Conservation (phyloP, 345 rosid genomes). For the Eucalyptus tenuipes region DNA sequence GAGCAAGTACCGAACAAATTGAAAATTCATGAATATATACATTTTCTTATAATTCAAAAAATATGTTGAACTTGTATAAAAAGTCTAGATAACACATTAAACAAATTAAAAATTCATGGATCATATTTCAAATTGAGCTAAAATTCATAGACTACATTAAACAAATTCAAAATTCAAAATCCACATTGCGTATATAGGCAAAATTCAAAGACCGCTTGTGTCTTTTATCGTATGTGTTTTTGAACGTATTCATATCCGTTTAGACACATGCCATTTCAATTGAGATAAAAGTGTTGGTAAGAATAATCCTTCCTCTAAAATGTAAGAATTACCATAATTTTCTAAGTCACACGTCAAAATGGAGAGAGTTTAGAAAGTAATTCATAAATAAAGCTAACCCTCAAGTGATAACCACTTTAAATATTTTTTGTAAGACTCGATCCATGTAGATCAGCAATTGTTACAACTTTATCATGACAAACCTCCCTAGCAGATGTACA, state of each 20-base stretch:
- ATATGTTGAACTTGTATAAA: too few relatives aligned
- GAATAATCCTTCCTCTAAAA: too few relatives aligned
- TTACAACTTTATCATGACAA: not conserved
- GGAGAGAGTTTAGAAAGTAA: not conserved
- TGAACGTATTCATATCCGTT: not conserved
- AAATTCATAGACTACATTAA: too few relatives aligned
- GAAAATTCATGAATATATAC: too few relatives aligned
- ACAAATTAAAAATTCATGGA: too few relatives aligned
- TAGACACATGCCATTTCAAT: not conserved
- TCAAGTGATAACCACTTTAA: not conserved
- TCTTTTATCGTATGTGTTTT: too few relatives aligned
- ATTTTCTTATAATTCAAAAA: too few relatives aligned
- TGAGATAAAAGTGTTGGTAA: not conserved
- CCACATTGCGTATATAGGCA: rapidly evolving
- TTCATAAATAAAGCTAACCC: not conserved
- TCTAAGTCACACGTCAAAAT: not conserved
- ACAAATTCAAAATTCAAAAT: too few relatives aligned
- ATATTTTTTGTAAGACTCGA: too few relatives aligned
- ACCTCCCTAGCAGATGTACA: not conserved
- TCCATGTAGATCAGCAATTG: not conserved
- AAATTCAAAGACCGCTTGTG: too few relatives aligned
- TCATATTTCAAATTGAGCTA: too few relatives aligned
- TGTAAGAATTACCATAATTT: not conserved
- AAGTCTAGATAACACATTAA: too few relatives aligned
- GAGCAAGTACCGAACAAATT: not conserved